These are phyloP conservation scores for Pythium aphanidermatum DNA, from an alignment of 352 stramenopile genomes.

Conservation along the genomic window DNA sequence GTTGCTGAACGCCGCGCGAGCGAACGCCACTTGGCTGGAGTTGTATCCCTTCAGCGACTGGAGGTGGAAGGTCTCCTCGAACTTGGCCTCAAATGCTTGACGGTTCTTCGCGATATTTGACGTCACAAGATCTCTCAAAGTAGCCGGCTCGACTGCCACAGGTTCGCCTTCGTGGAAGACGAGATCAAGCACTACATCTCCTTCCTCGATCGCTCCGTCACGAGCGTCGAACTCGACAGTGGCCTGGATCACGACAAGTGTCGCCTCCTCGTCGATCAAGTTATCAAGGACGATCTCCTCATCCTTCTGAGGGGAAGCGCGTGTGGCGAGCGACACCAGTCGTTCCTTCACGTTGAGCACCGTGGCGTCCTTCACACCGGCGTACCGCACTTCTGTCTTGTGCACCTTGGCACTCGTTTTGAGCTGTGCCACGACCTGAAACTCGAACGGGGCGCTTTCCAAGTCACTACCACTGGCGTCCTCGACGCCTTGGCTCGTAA, in stretches of 20 bases:
- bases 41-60: conserved; percentile 26
- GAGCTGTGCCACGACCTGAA: conserved; percentile 46
- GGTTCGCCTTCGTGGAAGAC: conserved; percentile 45
- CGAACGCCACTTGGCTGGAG: conserved; percentile 56
- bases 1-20: conserved; percentile 85
- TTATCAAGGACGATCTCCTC: conserved; percentile 56
- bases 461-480: not conserved
- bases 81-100: conserved; percentile 44
- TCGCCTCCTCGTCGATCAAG: conserved; percentile 59
- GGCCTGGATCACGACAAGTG: conserved; percentile 63
- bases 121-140: conserved; percentile 1
- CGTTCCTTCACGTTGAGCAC: conserved; percentile 69
- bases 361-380: conserved; percentile 50
- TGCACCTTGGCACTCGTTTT: conserved; percentile 29
- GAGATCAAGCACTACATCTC: conserved; percentile 58
- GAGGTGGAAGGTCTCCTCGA: conserved; percentile 49
- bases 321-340: conserved; percentile 37
- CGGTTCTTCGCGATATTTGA: not conserved
- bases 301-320: conserved; percentile 22
- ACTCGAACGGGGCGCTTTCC: conserved; percentile 27
- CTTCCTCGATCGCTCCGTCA: conserved; percentile 19
- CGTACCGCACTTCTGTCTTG: conserved; percentile 43
- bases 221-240: conserved; percentile 38
- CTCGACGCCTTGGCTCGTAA: conserved; percentile 33
- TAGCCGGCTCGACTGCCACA: conserved; percentile 16